Evolutionary conservation across 2,329 filamentous ascomycete genomes (phyloP).

Genomic region (Aotearoamyces nothofagi): DNA sequence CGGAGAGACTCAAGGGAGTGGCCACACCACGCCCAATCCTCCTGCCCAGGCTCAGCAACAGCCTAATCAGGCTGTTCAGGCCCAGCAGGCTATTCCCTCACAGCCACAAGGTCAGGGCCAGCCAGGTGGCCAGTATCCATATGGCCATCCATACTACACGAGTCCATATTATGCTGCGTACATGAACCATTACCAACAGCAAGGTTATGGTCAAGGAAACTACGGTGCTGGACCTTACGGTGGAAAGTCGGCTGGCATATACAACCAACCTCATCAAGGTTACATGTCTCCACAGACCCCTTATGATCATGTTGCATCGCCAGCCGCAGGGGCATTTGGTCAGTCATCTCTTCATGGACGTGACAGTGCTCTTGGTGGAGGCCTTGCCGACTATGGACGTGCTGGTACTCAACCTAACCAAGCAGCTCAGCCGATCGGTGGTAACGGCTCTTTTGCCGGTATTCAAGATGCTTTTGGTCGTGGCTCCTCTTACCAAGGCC

Average conservation of each 20-base stretch:
- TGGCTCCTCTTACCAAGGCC: conserved; percentile 19
- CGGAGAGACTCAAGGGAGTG: conserved; percentile 68
- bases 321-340: conserved; percentile 18
- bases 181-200: conserved; percentile 33
- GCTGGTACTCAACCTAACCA: conserved; percentile 18
- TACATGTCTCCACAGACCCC: conserved; percentile 20
- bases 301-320: conserved; percentile 20
- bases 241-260: conserved; percentile 19
- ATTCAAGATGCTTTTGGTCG: conserved; percentile 20
- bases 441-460: conserved; percentile 17
- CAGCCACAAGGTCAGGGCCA: conserved; percentile 27
- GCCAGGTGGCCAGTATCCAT: conserved; percentile 31
- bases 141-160: conserved; percentile 42
- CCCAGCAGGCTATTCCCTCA: conserved; percentile 31
- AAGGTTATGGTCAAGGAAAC: conserved; percentile 19
- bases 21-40: conserved; percentile 82
- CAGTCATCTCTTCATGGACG: conserved; percentile 19
- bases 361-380: conserved; percentile 18
- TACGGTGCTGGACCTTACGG: conserved; percentile 21
- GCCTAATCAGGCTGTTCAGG: conserved; percentile 26
- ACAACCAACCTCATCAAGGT: conserved; percentile 19
- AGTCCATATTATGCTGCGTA: conserved; percentile 50
- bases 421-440: conserved; percentile 17
- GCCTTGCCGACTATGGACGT: conserved; percentile 20
- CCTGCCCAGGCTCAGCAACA: conserved; percentile 35